Percentiles rank a stretch among this genome's conserved stretches.
Conservation (phyloP, 2,329 filamentous ascomycete species). For the Pezicula radicicola region DNA sequence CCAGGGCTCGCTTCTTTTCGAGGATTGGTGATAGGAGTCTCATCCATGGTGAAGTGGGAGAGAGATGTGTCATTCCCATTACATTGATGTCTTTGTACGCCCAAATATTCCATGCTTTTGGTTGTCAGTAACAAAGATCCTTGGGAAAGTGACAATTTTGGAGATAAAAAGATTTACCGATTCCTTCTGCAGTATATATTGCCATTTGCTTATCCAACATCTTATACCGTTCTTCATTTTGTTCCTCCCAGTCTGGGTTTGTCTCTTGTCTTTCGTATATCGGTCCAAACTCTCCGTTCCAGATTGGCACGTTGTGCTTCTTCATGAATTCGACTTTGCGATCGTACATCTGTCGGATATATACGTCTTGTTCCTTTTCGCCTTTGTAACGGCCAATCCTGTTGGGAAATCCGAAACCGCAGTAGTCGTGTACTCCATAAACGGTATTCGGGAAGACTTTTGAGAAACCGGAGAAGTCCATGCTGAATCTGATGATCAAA, state of each 20-base stretch:
- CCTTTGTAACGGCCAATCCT: conserved; percentile 34
- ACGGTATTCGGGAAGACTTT: conserved; percentile 39
- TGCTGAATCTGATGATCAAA: conserved; percentile 39
- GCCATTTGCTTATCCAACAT: conserved; percentile 30
- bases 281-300: conserved; percentile 49
- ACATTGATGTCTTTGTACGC: conserved; percentile 9
- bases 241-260: conserved; percentile 19
- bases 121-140: background rate
- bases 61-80: conserved; percentile 7
- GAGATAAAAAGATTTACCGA: background rate
- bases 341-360: conserved; percentile 38
- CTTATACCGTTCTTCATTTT: conserved; percentile 36
- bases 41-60: conserved; percentile 2
- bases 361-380: conserved; percentile 35
- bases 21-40: conserved; percentile 2
- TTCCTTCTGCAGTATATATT: conserved; percentile 7
- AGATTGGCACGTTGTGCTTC: conserved; percentile 38
- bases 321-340: conserved; percentile 45
- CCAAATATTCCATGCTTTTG: conserved; percentile 6
- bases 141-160: background rate
- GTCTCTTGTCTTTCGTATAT: conserved; percentile 27
- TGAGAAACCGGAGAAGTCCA: conserved; percentile 40
- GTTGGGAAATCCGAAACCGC: conserved; percentile 39
- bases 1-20: conserved; percentile 4
- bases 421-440: conserved; percentile 41